Percentiles rank a stretch among this genome's conserved stretches.
Evolutionary conservation across 2,329 filamentous ascomycete species (phyloP).

Genomic region (Fusarium sarcochroum): DNA sequence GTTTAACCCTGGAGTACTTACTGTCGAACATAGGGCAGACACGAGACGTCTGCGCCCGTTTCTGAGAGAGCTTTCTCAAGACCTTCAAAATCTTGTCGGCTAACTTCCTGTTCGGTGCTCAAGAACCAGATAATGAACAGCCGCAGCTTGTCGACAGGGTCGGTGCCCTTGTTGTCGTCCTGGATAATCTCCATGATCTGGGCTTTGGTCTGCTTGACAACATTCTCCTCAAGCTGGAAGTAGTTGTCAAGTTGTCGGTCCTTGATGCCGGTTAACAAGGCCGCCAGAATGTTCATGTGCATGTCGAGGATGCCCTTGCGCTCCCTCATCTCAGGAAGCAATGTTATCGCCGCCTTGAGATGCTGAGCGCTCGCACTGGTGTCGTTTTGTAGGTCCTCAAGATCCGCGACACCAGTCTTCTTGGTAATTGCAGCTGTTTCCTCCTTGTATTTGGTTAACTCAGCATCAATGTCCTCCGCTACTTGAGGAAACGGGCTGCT

Average conservation of each 20-base stretch:
- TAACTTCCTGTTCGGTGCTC: slow-evolving; percentile 91
- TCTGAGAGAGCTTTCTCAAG: slow-evolving; percentile 87
- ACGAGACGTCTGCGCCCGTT: slow-evolving; percentile 81
- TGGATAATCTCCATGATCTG: slow-evolving; percentile 91
- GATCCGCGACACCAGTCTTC: slow-evolving; percentile 91
- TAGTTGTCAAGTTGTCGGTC: slow-evolving; percentile 95
- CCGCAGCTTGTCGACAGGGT: slow-evolving; percentile 89
- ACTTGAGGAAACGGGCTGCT: slow-evolving; percentile 93
- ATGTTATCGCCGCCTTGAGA: slow-evolving; percentile 93
- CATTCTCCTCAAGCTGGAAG: slow-evolving; percentile 94
- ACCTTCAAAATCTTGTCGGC: slow-evolving; percentile 83
- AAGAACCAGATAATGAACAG: slow-evolving; percentile 98
- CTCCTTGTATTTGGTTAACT: slow-evolving; percentile 94
- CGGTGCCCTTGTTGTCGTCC: slow-evolving; percentile 83
- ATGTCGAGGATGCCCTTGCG: slow-evolving; percentile 95
- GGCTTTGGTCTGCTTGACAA: slow-evolving; percentile 89
- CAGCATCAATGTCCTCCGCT: slow-evolving; percentile 94
- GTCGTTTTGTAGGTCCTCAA: slow-evolving; percentile 94
- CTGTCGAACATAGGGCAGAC: slow-evolving; percentile 89
- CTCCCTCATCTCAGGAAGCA: slow-evolving; percentile 91
- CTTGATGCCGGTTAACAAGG: slow-evolving; percentile 83
- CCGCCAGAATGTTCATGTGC: slow-evolving; percentile 98
- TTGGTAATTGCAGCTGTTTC: slow-evolving; percentile 94
- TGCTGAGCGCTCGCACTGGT: slow-evolving; percentile 92
- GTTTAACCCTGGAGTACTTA: slow-evolving; percentile 58